Base-by-base conservation (phyloP, 345 rosid genomes). In the Eucalyptus decipiens region DNA sequence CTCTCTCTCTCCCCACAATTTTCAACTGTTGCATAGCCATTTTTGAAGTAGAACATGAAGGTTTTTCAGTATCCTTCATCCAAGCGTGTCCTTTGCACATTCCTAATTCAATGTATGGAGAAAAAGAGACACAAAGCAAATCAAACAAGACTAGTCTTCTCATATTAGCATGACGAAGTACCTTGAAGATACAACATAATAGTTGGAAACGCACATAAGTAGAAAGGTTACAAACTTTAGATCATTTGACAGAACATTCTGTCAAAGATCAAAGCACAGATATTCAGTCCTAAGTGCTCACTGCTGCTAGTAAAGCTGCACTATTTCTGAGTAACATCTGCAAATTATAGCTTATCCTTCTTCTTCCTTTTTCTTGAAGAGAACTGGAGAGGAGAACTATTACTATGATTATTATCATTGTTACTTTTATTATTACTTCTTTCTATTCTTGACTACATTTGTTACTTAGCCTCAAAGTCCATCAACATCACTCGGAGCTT, bases 401-500 rank as follows among this genome's bases (percentile, higher is more conserved):
- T 37, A 37, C 47, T 76, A 21, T 76, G 28, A 37, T 37, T 13
- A 76, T 40, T 37, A 76, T 76, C 24, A 34, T 34, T 69, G 9
- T 34, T 3, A 34, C 3, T 67, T 7, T 69, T 6, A 37, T 76
- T 76, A 76, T 19, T 37, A 18, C 26, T 19, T 37, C 58, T 76
- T 76, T 76, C 83, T 37, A 76, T 37, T 19, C 45, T 76, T 40
- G 83, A 76, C 83, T 76, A 76, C 45, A 72, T 37, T 23, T 37
- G 43, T 72, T 34, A 37, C 83, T 76, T 76, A 10, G 83, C 83
- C 83, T 76, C 47, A 43, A 37, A 76, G 83, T 11, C 83, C 45
- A 37, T 37, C 83, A 72, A 34, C 81, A 42, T 90, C 86, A 89
- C 88, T 92, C 87, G 40, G 95, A 91, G 91, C 93, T 91, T 87